Percentiles rank a stretch among this genome's conserved stretches.
phyloP scores from a whole-genome alignment of 2,329 filamentous ascomycete genomes.

The Fusarium brachygibbosum region DNA sequence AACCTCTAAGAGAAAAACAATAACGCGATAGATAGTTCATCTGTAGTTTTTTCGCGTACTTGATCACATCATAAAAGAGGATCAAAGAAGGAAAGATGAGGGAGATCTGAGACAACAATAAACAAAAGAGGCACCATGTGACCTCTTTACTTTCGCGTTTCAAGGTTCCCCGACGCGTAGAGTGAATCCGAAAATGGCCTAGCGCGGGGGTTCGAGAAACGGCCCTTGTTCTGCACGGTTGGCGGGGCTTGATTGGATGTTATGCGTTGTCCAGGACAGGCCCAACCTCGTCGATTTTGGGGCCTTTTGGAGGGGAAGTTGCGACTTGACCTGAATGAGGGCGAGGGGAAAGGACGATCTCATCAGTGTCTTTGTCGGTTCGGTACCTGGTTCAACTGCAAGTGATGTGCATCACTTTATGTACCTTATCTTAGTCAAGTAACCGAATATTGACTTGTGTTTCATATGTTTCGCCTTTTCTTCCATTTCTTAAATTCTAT shows the following conservation, averaged over 20 bases:
- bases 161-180: constrained; percentile 44
- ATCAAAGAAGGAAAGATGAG: constrained; percentile 4
- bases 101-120: constrained; percentile 26
- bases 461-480: constrained; percentile 34
- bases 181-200: constrained; percentile 37
- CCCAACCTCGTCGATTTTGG: constrained; percentile 48
- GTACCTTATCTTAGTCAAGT: constrained; percentile 28
- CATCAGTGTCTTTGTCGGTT: too few species aligned
- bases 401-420: constrained; percentile 19
- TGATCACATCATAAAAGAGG: constrained; percentile 14
- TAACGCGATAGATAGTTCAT: constrained; percentile 10
- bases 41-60: constrained; percentile 13
- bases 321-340: constrained; percentile 11
- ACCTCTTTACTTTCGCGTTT: constrained; percentile 40
- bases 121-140: constrained; percentile 42
- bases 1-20: background rate
- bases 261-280: constrained; percentile 34
- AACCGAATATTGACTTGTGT: constrained; percentile 30
- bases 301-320: constrained; percentile 18
- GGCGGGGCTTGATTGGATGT: constrained; percentile 44
- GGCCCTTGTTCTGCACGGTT: constrained; percentile 39
- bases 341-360: constrained; percentile 3
- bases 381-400: constrained; percentile 8
- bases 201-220: constrained; percentile 44
- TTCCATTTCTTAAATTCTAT: constrained; percentile 10